Base-by-base conservation (phyloP, 306 rosid genomes). In the Adenanthera pavonina region DNA sequence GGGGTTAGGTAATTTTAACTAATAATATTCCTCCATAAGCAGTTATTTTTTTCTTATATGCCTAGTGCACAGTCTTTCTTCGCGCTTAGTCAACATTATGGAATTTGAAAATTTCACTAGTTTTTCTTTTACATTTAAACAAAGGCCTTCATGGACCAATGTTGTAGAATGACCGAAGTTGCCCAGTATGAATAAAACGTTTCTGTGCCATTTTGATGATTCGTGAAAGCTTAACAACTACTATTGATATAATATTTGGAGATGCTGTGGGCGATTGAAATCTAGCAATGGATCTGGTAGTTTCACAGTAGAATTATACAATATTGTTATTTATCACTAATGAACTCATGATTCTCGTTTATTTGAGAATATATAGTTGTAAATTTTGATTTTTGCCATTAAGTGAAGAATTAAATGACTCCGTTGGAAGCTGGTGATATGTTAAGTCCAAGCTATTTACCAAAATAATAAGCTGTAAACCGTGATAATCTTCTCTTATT, bases 171-270 rank as follows among this genome's bases (percentile, higher is more conserved):
- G 67, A 41, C 54, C 57, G 51, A 13, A 79, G 75, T 78, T 49
- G 52, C 78, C 78, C 84, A 51, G 69, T 66, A 73, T 76, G 74
- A 73, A 77, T 82, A 62, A 19, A 35, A 52, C 73, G 47, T 75
- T 65, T 8, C 25, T 75, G n/a, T 78, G n/a, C 75, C 68, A 72
- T 74, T 49, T 38, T 67, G 77, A 77, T 66, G 84, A 77, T 79
- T 53, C 49, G 34, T 49, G 86, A 61, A 64, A 38, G 41, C 46
- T 79, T 41, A 33, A 65, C 40, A 61, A 49, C 57, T 12, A 49
- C 57, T 12, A 56, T 51, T 17, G 49, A 34, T 64, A 36, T 74
- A 25, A 34, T 78, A 33, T 74, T 76, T 66, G 70, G 82, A 74
- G 78, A 46, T 76, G 64, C 64, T 46, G 56, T 57, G 53, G 33